Evolutionary conservation across 225 moss, liverwort and hornwort genomes (phyloP), one percentile per base, ranked within the genome.

Genomic region (Polytrichum commune): DNA sequence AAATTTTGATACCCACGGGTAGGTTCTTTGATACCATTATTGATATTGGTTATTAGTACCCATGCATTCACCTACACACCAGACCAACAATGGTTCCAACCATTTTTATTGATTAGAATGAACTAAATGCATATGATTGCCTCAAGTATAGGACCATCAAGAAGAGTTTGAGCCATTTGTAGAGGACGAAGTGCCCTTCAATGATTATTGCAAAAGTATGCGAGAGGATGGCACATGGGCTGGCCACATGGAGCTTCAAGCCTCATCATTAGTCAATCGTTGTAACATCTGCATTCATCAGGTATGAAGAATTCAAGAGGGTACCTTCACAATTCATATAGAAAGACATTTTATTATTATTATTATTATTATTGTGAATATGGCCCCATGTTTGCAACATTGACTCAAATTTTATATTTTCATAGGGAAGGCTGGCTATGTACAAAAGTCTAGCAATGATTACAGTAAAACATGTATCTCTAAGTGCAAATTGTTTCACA

Each of bases 221-320:
- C 88, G 91, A 70, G 82, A 86, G 55, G 94, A 89, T 66, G 84
- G 86, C 54, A 95, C 87, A 56, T 98, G 97, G 97, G 97, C 95
- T 62, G 97, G 97, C 26, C 92, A 98, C 63, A 87, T 98, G 92
- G 97, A 98, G 80, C 87, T 98, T 55, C 97, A 98, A 80, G 95
- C 97, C 67, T 85, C 90, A 19, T 98, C 97, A 32, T 72, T 95
- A 38, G 92, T 93, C 73, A 92, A 90, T 55, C 83, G 82, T 53
- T 91, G 92, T 85, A 95, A 98, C 73, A 98, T 98, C 68, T 98
- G 97, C 80, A 98, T 98, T 73, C 97, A 98, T 78, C 89, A 92
- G 90, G 96, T 93, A 74, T 29, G 38, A 58, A 24, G 58, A 24
- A 13, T 46, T 46, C 4, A 13, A 46, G 46, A 46, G 46, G 46